Conservation (phyloP, 192 early-diverging fungal genomes). For the Lobosporangium transversale region DNA sequence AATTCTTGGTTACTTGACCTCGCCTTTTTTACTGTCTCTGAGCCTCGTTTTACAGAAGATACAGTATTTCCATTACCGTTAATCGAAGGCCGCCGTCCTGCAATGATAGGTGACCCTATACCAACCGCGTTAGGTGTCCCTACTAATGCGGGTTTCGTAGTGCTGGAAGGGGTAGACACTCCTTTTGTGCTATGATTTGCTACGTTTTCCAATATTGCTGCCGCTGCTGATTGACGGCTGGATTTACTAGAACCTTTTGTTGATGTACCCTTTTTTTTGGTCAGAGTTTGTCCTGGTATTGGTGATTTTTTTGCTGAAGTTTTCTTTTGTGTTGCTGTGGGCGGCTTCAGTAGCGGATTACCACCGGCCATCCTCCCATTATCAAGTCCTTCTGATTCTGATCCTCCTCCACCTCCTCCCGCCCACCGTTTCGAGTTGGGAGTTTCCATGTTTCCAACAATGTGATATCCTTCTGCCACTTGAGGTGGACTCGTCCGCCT, state of each 20-base stretch:
- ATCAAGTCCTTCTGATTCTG: slow-evolving; percentile 45
- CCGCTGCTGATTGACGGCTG: slow-evolving; percentile 14
- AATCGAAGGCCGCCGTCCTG: slow-evolving; percentile 34
- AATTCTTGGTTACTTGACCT: slow-evolving; percentile 14
- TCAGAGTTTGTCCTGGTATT: neutral
- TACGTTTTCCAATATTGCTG: slow-evolving; percentile 31
- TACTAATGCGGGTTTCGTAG: slow-evolving; percentile 8
- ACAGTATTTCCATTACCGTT: slow-evolving; percentile 21
- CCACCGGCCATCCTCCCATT: slow-evolving; percentile 20
- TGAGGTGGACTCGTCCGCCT: slow-evolving; percentile 31
- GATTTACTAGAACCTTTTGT: slow-evolving; percentile 17
- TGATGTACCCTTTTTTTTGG: slow-evolving; percentile 20
- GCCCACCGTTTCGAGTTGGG: slow-evolving; percentile 27
- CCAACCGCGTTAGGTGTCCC: slow-evolving; percentile 20
- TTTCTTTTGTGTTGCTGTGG: slow-evolving; percentile 31
- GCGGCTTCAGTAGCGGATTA: slow-evolving; percentile 9
- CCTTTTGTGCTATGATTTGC: slow-evolving; percentile 28
- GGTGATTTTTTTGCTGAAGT: slow-evolving; percentile 26
- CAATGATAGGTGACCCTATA: slow-evolving; percentile 22
- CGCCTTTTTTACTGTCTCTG: slow-evolving; percentile 39
- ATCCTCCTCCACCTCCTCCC: slow-evolving; percentile 39
- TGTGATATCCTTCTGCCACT: slow-evolving; percentile 39
- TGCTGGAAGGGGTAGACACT: slow-evolving; percentile 18
- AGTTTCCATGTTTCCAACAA: slow-evolving; percentile 15
- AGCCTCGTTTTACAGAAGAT: slow-evolving; percentile 9